Evolutionary conservation across 345 rosid species (phyloP), one percentile per base, ranked within the genome.

Genomic region (Corymbia maculata): DNA sequence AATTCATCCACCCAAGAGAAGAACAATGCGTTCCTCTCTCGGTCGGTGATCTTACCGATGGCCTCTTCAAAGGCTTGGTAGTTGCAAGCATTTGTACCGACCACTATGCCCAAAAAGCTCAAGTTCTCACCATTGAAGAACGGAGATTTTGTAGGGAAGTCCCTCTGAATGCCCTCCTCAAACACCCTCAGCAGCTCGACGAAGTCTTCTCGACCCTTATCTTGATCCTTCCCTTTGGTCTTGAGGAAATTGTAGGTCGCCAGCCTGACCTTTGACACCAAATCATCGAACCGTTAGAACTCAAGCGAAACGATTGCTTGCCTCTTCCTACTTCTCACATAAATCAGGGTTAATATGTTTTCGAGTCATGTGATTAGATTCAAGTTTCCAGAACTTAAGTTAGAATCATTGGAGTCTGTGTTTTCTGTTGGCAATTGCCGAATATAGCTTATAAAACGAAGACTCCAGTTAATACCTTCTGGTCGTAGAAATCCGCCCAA

Each of bases 61-160:
- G 84, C 90, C 64, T 88, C 91, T 30, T 90, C 86, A 28, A 85
- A 85, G 52, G 93, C 91, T 86, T 87, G 51, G 85, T 87, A 80
- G 52, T 52, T 87, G 86, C 90, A 90, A 8, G 88, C 84, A 42
- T 36, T 75, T 42, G 89, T 24, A 9, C 89, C 91, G 28, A 87
- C 87, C 3, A 89, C 7, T 7, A 88, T 55, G 47, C 91, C 92
- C 44, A 90, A 88, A 24, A 89, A 66, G 24, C 91, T 90, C 59
- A 91, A 45, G 51, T 9, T 44, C 79, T 85, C n/a, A 10, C 87
- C 91, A 21, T 59, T 75, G 86, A 88, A 64, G 11, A 36, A 36
- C 5, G 87, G 89, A 30, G 53, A 45, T 24, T 45, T 87, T 6
- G 44, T 21, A 7, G 91, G 89, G 16, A 91, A 87, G 26, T 90